Base-by-base conservation (phyloP, 2,329 filamentous ascomycete species). In the Aspergillus eucalypticola region DNA sequence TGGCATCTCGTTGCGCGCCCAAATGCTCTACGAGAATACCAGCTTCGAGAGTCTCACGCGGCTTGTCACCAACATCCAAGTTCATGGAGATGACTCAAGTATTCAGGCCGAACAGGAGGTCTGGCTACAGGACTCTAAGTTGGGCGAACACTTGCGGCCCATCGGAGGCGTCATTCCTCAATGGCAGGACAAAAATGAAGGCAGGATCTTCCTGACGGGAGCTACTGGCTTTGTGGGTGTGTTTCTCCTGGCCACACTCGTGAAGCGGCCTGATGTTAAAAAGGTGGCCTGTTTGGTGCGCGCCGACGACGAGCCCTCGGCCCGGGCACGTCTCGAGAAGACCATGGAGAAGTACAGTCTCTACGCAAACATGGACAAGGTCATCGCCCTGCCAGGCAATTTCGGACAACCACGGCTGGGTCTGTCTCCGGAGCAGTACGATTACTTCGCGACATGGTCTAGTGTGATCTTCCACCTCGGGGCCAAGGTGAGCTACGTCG, bases 191-290 rank as follows among this genome's bases (percentile, higher is more conserved):
- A 15, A 35, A n/a, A 6, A n/a, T 1, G 68, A 70, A 46, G 69
- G 69, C 3, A 64, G 64, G 1, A 82, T 93, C 1, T 89, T 96
- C 71, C 76, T 96, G 5, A 96, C 91, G 1, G 91, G 92, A 25
- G 90, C 90, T 3, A 96, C 91, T 1, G 91, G 91, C 1, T 96
- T 96, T 78, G 76, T 96, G 13, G 91, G 92, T 7, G 83, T 89
- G 0, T 94, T 90, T 70, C 76, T 96, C 3, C 77, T 94, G 32
- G 83, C 83, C 54, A 89, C 93, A 54, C 75, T 95, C 1, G 80
- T 96, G 0, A 81, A 82, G 25, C 80, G 75, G 21, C 80, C 75
- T 8, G 74, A 79, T 21, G 78, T 85, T 4, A 25, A 62, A 19
- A 86, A 84, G 64, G 80, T 95, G 3, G 87, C 92, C 56, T 87